Evolutionary conservation across 139 green algal genomes (phyloP).

Genomic region (Spirogloea muscicola): DNA sequence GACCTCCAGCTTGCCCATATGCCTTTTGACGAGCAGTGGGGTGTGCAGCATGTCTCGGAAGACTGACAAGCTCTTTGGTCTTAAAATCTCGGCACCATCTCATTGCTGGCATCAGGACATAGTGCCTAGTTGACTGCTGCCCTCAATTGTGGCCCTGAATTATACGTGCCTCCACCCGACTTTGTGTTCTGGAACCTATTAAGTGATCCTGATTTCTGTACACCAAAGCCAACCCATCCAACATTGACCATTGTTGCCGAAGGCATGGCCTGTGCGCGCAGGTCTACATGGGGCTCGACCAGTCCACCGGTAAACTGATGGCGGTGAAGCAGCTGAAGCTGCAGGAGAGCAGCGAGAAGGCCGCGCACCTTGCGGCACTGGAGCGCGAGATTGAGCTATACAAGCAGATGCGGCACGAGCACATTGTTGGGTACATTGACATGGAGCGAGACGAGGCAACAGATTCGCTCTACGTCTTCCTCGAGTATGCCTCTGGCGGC

Average conservation of each 20-base stretch:
- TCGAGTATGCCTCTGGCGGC: conserved; percentile 50
- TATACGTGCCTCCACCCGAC: neutral
- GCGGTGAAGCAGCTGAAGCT: conserved; percentile 43
- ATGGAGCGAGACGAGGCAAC: conserved; percentile 35
- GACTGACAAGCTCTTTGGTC: neutral
- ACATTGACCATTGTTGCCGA: neutral
- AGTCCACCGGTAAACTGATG: conserved; percentile 47
- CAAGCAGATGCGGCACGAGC: conserved; percentile 62
- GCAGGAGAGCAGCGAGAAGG: conserved; percentile 18
- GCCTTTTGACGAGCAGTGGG: neutral
- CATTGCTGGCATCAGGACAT: neutral
- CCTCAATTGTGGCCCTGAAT: neutral
- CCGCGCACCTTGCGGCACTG: conserved; percentile 11
- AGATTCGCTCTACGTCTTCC: conserved; percentile 48
- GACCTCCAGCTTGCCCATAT: neutral
- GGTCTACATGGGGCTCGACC: conserved; percentile 48
- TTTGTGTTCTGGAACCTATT: too few relatives aligned
- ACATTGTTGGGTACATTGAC: conserved; percentile 73
- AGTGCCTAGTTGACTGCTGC: neutral
- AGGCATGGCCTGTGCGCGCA: neutral
- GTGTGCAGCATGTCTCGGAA: neutral
- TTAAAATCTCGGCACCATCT: neutral
- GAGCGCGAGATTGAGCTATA: conserved; percentile 67
- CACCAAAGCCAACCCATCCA: too few relatives aligned
- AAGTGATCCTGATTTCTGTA: too few relatives aligned